These are phyloP conservation scores for Lycium barbarum DNA, from an alignment of 257 asterid genomes.

Conservation along the genomic window DNA sequence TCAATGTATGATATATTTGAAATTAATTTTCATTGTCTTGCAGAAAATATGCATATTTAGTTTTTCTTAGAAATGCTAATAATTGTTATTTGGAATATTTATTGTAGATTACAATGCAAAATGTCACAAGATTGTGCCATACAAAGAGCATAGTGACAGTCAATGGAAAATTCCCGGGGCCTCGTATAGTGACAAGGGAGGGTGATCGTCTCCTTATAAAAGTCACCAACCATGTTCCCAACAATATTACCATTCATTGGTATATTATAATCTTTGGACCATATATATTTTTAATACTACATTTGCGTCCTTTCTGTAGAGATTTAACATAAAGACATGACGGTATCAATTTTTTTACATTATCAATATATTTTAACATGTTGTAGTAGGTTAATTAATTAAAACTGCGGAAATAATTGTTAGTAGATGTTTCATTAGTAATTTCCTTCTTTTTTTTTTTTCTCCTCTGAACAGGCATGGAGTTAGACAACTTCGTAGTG, in stretches of 20 bases:
- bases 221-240: conserved; percentile 55
- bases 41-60: not conserved
- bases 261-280: conserved; percentile 17
- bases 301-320: no score
- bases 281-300: no score
- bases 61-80: not conserved
- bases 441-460: no score
- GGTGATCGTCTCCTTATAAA: conserved; percentile 67
- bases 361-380: no score
- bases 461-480: conserved; percentile 51
- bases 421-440: no score
- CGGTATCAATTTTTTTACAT: no score
- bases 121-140: conserved; percentile 68
- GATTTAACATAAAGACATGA: no score
- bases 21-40: not conserved
- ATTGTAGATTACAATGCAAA: conserved; percentile 51
- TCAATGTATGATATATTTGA: conserved; percentile 40
- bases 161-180: conserved; percentile 72
- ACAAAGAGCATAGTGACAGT: conserved; percentile 71
- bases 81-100: not conserved
- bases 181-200: conserved; percentile 62
- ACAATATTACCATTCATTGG: conserved; percentile 74
- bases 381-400: no score
- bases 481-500: conserved; percentile 52
- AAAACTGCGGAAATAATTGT: no score